Conservation (phyloP, 1,284 basidiomycete species). For the Takashimella koratensis region DNA sequence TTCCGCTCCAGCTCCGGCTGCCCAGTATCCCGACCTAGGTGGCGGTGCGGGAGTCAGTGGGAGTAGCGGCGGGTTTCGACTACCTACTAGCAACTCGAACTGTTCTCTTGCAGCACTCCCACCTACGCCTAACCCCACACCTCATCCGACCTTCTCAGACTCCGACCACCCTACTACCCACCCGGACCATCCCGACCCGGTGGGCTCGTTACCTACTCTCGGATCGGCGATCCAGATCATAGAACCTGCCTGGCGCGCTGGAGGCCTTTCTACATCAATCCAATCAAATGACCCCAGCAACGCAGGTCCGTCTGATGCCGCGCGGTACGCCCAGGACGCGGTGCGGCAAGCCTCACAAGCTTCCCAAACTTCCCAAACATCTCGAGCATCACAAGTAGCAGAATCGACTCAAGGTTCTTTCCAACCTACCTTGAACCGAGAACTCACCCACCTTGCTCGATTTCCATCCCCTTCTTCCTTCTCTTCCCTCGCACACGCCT, state of each 20-base stretch:
- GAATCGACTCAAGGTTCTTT: background rate
- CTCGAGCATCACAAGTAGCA: too few species aligned
- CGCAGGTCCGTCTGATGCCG: background rate
- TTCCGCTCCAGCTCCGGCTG: background rate
- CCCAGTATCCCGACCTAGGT: background rate
- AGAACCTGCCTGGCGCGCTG: background rate
- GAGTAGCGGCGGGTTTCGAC: too few species aligned
- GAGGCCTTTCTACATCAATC: background rate
- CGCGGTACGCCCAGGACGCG: too few species aligned
- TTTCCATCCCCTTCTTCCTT: background rate
- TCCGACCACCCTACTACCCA: background rate
- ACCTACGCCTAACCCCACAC: background rate
- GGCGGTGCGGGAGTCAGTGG: too few species aligned
- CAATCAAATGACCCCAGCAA: background rate
- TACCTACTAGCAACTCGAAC: background rate
- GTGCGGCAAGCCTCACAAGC: too few species aligned
- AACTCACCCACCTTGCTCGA: background rate
- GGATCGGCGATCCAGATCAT: background rate
- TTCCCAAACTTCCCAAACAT: too few species aligned
- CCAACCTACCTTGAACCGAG: too few species aligned
- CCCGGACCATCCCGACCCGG: too few species aligned
- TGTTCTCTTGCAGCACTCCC: background rate
- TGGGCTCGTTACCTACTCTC: too few species aligned
- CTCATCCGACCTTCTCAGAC: background rate
- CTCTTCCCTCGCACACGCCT: background rate